Evolutionary conservation across 768 basidiomycete species (phyloP), one percentile per base, ranked within the genome.

Genomic region (Amanita rimosa): DNA sequence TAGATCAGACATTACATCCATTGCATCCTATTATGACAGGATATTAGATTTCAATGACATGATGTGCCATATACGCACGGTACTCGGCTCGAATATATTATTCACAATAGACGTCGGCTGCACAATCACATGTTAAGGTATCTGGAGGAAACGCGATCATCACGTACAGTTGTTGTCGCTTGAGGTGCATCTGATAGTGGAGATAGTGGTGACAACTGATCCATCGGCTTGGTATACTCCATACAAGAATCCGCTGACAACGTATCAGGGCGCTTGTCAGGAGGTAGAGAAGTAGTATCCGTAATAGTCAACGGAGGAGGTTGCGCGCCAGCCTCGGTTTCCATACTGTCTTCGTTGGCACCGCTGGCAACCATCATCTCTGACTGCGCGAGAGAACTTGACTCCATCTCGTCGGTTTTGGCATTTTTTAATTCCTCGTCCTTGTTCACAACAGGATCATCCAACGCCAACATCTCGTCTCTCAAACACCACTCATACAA

Each of bases 401-500:
- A 3, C 9, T 24, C 44, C 6, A 33, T 13, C 11, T 22, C 31
- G 10, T 22, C 31, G 17, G 13, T 16, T 33, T 19, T 6, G 11
- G 31, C 17, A 19, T 19, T 31, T 37, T 37, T 22, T 14, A 37
- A 24, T 13, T 36, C 45, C n/a, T 10, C 10, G 35, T 10, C 33
- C 9, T 37, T 26, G 6, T 36, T 24, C 10, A 10, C 19, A 21
- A 19, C 21, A n/a, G 22, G 6, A 13, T 14, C 36, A 24, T 38
- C 21, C 26, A 19, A 22, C 14, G 34, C 43, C 34, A 8, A 38
- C 38, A 3, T 44, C 33, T 60, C 55, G 11, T 66, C 64, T 43
- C 73, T 60, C 46, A 76, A 54, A 56, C 71, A 71, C 75, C 75
- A 78, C 44, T 67, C 57, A 24, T 50, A 59, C 39, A 78, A 46